Conservation (phyloP, 352 stramenopile species). For the Achlya hypogyna region DNA sequence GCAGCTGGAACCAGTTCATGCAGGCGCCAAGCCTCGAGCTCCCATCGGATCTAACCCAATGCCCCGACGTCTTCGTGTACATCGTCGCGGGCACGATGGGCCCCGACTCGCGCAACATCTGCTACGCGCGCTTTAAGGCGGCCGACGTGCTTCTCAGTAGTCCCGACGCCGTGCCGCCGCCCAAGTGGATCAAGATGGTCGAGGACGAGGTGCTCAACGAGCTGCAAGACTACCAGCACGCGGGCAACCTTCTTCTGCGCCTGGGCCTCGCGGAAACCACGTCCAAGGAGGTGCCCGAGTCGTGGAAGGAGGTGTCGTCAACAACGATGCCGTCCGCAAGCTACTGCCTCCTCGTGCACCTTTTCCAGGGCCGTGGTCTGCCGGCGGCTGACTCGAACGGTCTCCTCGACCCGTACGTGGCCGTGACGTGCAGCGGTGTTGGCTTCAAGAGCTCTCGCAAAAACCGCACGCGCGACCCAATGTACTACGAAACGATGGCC, state of each 20-base stretch:
- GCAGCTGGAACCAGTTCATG: conserved; percentile 72
- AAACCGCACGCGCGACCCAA: conserved; percentile 61
- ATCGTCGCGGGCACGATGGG: conserved; percentile 43
- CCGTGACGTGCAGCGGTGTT: conserved; percentile 69
- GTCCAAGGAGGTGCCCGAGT: conserved; percentile 29
- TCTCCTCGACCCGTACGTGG: conserved; percentile 73
- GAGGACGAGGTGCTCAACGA: conserved; percentile 76
- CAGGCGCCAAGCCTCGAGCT: conserved; percentile 45
- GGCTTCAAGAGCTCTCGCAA: conserved; percentile 50
- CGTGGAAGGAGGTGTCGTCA: conserved; percentile 46
- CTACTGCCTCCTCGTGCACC: conserved; percentile 74
- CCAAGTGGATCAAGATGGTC: conserved; percentile 60
- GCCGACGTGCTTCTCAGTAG: conserved; percentile 9
- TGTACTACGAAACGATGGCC: conserved; percentile 76
- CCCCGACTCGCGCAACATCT: conserved; percentile 55
- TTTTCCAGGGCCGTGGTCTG: conserved; percentile 69
- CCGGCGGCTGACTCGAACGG: conserved; percentile 68
- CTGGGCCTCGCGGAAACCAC: conserved; percentile 42
- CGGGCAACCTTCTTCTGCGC: conserved; percentile 74
- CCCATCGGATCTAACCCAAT: conserved; percentile 56
- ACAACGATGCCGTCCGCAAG: conserved; percentile 57
- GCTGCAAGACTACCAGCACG: conserved; percentile 74
- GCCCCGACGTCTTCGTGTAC: conserved; percentile 75
- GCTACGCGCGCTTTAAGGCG: conserved; percentile 67
- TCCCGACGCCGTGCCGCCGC: conserved; percentile 23